These are phyloP conservation scores for Elaeis oleifera DNA, from an alignment of 202 grass and related monocot genomes.

Conservation along the genomic window DNA sequence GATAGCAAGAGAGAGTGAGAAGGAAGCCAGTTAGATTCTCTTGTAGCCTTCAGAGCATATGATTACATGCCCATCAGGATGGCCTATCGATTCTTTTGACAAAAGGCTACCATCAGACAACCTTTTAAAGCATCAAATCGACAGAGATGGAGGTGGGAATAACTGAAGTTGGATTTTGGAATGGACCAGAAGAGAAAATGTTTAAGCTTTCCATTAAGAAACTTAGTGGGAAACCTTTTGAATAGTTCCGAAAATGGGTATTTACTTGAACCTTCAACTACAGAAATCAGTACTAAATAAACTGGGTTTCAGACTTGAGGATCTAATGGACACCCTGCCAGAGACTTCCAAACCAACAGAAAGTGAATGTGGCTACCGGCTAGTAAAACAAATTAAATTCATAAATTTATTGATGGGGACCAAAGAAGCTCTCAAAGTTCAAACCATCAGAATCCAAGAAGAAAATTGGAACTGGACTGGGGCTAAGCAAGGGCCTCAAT, in stretches of 20 bases:
- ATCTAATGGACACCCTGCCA: conserved; percentile 2
- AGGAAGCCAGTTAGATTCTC: no score
- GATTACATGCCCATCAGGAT: no score
- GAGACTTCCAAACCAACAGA: background rate
- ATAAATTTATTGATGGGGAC: background rate
- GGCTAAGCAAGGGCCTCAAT: no score
- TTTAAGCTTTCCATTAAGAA: background rate
- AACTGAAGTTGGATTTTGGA: conserved; percentile 13
- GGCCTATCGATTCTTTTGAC: no score
- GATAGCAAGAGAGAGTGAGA: no score
- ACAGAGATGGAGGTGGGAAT: background rate
- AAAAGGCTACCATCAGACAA: background rate
- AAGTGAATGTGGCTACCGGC: background rate
- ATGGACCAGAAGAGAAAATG: background rate
- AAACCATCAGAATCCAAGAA: no score
- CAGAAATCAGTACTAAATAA: conserved; percentile 15
- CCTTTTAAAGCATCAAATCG: background rate
- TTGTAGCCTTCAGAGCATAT: no score
- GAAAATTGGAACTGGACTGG: no score
- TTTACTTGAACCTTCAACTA: conserved; percentile 8
- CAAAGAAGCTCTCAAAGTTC: conserved; percentile 7
- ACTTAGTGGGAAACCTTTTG: background rate
- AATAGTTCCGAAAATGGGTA: background rate
- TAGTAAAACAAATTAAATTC: no score
- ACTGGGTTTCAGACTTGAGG: background rate